Conservation (phyloP, 495 filamentous ascomycete genomes). For the Lophiotrema nucula region DNA sequence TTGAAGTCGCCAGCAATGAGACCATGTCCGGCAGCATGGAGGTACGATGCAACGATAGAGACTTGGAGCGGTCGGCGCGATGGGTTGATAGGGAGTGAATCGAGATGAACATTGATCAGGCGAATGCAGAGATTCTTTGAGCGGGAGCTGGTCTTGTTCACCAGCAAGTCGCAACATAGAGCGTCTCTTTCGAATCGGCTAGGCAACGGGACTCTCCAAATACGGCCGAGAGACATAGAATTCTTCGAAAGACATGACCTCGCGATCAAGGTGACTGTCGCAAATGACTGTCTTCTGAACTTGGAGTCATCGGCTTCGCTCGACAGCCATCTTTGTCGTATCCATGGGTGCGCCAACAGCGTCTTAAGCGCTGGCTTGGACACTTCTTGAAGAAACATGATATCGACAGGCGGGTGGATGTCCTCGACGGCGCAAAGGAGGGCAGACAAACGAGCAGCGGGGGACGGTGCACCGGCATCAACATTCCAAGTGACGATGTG, state of each 20-base stretch:
- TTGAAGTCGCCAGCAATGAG: not conserved
- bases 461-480: not conserved
- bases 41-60: not conserved
- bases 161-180: not conserved
- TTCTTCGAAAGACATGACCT: not conserved
- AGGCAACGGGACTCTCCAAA: not conserved
- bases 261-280: not conserved
- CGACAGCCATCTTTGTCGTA: not conserved
- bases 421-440: not conserved
- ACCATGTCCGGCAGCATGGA: not conserved
- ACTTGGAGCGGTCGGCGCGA: not conserved
- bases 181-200: not conserved
- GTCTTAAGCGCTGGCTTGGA: not conserved
- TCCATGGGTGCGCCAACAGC: not conserved
- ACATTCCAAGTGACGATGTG: not conserved
- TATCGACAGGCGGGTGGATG: not conserved
- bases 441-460: not conserved
- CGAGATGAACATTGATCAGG: not conserved
- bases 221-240: not conserved
- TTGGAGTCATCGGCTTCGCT: not conserved
- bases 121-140: not conserved
- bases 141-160: not conserved
- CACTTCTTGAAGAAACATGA: not conserved
- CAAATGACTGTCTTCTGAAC: not conserved
- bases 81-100: not conserved